These are phyloP conservation scores for Chlamydomonas schloesseri DNA, from an alignment of 139 green algal species.

Conservation along the genomic window DNA sequence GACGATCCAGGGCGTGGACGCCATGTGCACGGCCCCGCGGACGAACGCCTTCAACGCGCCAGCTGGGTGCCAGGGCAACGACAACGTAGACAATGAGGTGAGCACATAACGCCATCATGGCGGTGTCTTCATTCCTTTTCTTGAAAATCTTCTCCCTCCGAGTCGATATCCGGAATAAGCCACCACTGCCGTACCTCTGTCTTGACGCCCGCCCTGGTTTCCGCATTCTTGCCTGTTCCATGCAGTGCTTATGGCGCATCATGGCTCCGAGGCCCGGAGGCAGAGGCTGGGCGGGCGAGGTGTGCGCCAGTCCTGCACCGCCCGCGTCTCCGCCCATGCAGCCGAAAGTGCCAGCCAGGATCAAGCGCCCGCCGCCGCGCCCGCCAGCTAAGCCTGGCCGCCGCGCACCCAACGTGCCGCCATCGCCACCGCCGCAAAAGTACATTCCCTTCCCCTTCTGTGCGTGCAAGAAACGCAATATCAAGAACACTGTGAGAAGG, in stretches of 20 bases:
- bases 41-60: background rate
- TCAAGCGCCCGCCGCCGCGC: background rate
- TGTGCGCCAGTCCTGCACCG: background rate
- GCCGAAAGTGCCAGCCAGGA: background rate
- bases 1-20: background rate
- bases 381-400: background rate
- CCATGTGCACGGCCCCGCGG: background rate
- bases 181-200: no score
- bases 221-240: no score
- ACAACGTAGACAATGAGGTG: background rate
- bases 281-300: background rate
- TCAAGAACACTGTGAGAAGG: no score
- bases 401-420: background rate
- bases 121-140: no score
- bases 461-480: background rate
- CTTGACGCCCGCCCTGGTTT: no score
- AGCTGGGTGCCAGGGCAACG: background rate
- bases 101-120: no score
- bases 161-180: no score
- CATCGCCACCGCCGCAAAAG: background rate
- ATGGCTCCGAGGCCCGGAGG: background rate
- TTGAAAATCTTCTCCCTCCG: no score
- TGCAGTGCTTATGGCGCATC: background rate
- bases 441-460: background rate
- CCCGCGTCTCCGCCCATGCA: background rate